phyloP scores from a whole-genome alignment of 1,284 basidiomycete species.

The Rhizoctonia solani region DNA sequence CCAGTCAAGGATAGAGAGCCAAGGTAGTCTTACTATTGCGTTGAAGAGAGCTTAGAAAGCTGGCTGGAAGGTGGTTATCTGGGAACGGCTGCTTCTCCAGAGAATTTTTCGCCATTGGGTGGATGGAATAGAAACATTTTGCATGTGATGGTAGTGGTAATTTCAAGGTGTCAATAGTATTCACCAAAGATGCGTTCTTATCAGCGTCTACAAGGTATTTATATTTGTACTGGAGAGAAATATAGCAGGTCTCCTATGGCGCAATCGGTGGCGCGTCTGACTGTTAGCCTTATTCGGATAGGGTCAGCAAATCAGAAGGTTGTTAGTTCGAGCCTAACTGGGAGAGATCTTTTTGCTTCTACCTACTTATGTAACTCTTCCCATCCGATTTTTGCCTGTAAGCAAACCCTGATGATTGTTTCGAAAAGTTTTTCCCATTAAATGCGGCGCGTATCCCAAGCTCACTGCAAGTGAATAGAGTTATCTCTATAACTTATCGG shows the following conservation, averaged over 20 bases:
- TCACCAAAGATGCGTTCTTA: neutral
- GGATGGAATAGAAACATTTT: neutral
- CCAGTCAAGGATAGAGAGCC: neutral
- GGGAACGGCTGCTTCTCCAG: constrained; percentile 79
- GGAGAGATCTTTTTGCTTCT: constrained; percentile 13
- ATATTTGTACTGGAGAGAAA: no score
- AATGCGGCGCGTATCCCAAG: no score
- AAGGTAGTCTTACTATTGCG: constrained; percentile 66
- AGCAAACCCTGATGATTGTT: neutral
- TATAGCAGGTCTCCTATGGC: constrained; percentile 17
- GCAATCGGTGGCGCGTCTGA: constrained; percentile 34
- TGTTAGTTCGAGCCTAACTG: constrained; percentile 30
- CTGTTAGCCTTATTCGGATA: constrained; percentile 13
- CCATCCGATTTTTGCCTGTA: neutral
- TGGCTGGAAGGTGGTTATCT: constrained; percentile 82
- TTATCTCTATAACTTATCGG: no score
- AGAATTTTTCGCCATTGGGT: constrained; percentile 76
- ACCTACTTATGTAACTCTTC: neutral
- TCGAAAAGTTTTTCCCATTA: no score
- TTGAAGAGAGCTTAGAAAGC: constrained; percentile 78
- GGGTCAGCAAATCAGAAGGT: constrained; percentile 24
- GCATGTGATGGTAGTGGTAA: constrained; percentile 21
- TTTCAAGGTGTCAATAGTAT: neutral
- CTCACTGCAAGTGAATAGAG: no score
- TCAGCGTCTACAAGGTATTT: no score